A percentile compares a stretch with the other conserved stretches of the same genome.
Conservation (phyloP, 495 filamentous ascomycete genomes). For the Evansstolkia leycettana region DNA sequence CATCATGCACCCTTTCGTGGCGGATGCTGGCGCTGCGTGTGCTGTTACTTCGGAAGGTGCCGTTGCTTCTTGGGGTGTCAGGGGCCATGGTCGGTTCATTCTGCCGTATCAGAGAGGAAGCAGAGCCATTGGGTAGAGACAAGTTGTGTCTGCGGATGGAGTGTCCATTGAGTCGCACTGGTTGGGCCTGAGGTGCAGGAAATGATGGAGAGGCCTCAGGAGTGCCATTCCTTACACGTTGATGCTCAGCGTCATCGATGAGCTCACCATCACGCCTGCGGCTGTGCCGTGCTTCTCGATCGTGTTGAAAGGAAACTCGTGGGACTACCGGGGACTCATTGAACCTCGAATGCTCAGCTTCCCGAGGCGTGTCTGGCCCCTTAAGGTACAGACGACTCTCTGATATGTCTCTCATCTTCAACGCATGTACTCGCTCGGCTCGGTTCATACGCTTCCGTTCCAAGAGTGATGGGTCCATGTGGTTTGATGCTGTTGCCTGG, state of each 20-base stretch:
- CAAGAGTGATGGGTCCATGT: neutral
- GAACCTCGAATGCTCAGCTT: neutral
- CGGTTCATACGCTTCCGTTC: constrained; percentile 8
- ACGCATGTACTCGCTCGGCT: constrained; percentile 13
- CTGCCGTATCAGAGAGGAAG: neutral
- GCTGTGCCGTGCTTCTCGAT: neutral
- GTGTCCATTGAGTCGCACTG: neutral
- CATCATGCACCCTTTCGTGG: constrained; percentile 12
- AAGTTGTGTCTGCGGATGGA: neutral
- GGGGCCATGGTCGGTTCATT: neutral
- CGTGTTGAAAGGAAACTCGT: neutral
- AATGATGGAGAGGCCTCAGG: neutral
- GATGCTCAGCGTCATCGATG: neutral
- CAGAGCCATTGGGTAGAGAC: neutral
- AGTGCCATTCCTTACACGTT: neutral
- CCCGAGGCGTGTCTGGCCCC: constrained; percentile 1
- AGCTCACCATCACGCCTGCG: neutral
- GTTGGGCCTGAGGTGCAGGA: neutral
- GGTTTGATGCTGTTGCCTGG: too few species aligned
- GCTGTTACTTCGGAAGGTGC: constrained; percentile 17
- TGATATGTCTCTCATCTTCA: constrained; percentile 14
- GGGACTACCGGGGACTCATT: neutral
- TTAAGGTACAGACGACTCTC: constrained; percentile 8
- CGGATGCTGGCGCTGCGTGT: constrained; percentile 14
- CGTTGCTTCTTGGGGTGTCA: constrained; percentile 7